phyloP scores from a whole-genome alignment of 148 eudicot genomes.

The Persicaria maculosa region DNA sequence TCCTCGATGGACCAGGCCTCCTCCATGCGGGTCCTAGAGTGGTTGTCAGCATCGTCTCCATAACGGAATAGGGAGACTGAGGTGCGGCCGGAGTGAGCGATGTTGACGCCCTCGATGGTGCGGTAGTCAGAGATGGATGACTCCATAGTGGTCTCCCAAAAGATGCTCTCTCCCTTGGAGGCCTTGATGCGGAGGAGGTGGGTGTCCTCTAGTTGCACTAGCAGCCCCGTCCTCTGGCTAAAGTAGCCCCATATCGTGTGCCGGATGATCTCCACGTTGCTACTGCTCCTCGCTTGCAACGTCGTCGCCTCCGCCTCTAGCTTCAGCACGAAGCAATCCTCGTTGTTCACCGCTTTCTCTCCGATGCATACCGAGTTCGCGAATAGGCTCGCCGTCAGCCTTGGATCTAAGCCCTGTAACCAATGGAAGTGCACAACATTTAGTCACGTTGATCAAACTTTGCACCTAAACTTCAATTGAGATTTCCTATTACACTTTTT shows the following conservation, averaged over 20 bases:
- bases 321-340: conserved; percentile 82
- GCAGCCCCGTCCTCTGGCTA: conserved; percentile 82
- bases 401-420: conserved; percentile 87
- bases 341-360: conserved; percentile 53
- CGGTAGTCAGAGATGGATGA: conserved; percentile 61
- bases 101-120: conserved; percentile 65
- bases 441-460: no score
- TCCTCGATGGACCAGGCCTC: conserved; percentile 85
- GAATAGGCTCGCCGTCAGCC: conserved; percentile 69
- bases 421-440: neutral
- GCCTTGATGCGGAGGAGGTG: conserved; percentile 64
- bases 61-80: conserved; percentile 56
- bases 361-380: conserved; percentile 70
- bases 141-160: conserved; percentile 98
- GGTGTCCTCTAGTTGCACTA: conserved; percentile 72
- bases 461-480: no score
- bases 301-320: conserved; percentile 59
- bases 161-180: conserved; percentile 44
- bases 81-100: conserved; percentile 75
- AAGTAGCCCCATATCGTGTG: conserved; percentile 92
- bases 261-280: conserved; percentile 64
- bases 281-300: conserved; percentile 66
- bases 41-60: conserved; percentile 55
- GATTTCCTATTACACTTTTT: no score
- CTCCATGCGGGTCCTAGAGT: conserved; percentile 71